Evolutionary conservation across 208 protist genomes (phyloP), one percentile per base, ranked within the genome.

Genomic region (Trypanosoma congolense): DNA sequence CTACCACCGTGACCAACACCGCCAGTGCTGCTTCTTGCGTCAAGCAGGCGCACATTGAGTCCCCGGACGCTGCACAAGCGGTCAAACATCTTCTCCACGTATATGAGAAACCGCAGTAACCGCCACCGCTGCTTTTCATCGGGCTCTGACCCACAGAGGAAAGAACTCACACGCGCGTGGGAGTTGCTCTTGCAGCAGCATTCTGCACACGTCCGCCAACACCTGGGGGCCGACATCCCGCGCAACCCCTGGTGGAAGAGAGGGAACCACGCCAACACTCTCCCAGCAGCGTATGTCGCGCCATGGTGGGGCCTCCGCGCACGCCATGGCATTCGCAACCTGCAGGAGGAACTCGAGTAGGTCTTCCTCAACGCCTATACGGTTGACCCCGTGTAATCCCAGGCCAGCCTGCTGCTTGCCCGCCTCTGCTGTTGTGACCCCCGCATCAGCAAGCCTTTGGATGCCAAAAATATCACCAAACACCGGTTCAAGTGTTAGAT

Each of bases 31-130:
- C 19, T 41, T 3, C 26, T 28, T 14, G 10, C 29, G 41, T 48
- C 47, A 5, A 63, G 14, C 5, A 63, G 47, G 8, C 26, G 14
- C 12, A 38, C 12, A 12, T 56, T 54, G 16, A 63, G 26, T 28
- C 4, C 29, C n/a, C 28, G 18, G 6, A 49, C 21, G 16, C 33
- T 25, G 33, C 45, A 47, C 28, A 56, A 19, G 36, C 47, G 40
- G 31, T 44, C 2, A 51, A 65, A 52, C 38, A 56, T 10, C 9
- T 33, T 18, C 41, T 65, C 49, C 19, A n/a, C 31, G 2, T 42
- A 40, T 1, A 65, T 18, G 25, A 65, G 31, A 46, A 57, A 65
- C 1, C 5, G 14, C 0, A 65, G 22, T 21, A 65, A 40, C n/a
- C 26, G 38, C 25, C 50, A 51, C 12, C 24, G 48, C 16, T 50